phyloP scores from a whole-genome alignment of 257 asterid species.

The Ligustrum vulgare region DNA sequence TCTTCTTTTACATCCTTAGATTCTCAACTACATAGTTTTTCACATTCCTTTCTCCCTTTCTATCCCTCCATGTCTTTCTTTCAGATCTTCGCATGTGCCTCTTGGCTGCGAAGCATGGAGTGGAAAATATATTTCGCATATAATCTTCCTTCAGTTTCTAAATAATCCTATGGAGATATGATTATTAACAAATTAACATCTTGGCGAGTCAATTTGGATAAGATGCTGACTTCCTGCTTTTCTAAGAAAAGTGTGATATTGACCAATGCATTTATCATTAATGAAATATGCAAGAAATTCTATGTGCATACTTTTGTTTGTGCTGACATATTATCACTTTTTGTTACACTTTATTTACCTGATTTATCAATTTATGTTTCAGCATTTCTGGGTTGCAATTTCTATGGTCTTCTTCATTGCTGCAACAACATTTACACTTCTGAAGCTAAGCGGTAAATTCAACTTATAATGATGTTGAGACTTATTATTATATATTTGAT shows the following conservation, averaged over 20 bases:
- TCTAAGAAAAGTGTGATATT: neutral
- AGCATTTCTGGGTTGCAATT: slow-evolving; percentile 99
- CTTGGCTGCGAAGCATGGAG: neutral
- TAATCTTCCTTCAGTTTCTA: neutral
- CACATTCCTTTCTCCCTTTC: neutral
- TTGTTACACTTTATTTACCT: slow-evolving; percentile 13
- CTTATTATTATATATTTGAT: neutral
- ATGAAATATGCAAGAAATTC: neutral
- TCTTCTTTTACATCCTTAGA: neutral
- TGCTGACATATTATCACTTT: slow-evolving; percentile 9
- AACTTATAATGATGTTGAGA: slow-evolving; percentile 15
- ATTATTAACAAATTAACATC: neutral
- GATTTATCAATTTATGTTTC: slow-evolving; percentile 35
- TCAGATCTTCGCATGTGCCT: neutral
- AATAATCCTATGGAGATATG: neutral
- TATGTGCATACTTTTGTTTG: slow-evolving; percentile 5
- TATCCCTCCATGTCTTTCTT: neutral
- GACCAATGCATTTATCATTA: neutral
- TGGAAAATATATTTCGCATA: slow-evolving; percentile 1
- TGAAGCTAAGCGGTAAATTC: slow-evolving; percentile 76
- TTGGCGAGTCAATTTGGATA: neutral
- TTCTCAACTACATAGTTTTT: neutral
- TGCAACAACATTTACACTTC: slow-evolving; percentile 83
- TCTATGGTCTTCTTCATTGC: slow-evolving; percentile 98
- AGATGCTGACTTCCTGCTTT: neutral